phyloP scores from a whole-genome alignment of 2,329 filamentous ascomycete genomes.

The Remersonia thermophila region DNA sequence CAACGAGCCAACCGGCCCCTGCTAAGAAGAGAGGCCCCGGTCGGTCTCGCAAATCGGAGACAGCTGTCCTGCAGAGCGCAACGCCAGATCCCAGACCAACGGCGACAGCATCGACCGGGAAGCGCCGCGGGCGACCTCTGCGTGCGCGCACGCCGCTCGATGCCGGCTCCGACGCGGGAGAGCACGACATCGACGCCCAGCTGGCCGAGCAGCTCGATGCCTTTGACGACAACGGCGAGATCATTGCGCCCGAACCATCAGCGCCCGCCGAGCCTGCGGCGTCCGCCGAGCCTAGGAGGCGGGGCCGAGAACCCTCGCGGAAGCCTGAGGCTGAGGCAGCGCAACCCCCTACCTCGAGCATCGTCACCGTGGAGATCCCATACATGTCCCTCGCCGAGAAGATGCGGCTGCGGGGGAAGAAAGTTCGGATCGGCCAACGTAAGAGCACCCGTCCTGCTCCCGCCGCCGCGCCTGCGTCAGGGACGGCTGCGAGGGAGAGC shows the following conservation, averaged over 20 bases:
- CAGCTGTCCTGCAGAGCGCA: neutral
- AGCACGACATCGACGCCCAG: constrained; percentile 25
- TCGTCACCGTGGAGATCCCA: constrained; percentile 5
- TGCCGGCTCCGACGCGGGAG: neutral
- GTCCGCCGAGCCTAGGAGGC: constrained; percentile 13
- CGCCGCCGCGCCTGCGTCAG: neutral
- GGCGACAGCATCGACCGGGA: neutral
- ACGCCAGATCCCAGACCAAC: neutral
- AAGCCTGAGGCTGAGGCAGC: constrained; percentile 3
- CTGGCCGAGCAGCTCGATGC: constrained; percentile 22
- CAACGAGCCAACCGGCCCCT: neutral
- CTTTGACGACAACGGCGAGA: constrained; percentile 17
- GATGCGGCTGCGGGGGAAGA: constrained; percentile 41
- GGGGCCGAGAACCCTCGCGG: constrained; percentile 26
- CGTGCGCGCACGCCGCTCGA: constrained; percentile 2
- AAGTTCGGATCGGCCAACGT: constrained; percentile 36
- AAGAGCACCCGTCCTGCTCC: constrained; percentile 14
- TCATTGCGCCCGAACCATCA: constrained; percentile 9
- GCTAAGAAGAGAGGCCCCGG: constrained; percentile 20
- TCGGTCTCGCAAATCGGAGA: constrained; percentile 13
- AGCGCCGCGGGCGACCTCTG: constrained; percentile 12
- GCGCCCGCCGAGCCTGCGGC: neutral
- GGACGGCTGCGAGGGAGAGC: neutral
- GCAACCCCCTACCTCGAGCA: neutral
- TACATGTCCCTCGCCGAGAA: constrained; percentile 45